Evolutionary conservation across 192 early-diverging fungal genomes (phyloP), one percentile per base, ranked within the genome.

Genomic region (Coemansia sp.): DNA sequence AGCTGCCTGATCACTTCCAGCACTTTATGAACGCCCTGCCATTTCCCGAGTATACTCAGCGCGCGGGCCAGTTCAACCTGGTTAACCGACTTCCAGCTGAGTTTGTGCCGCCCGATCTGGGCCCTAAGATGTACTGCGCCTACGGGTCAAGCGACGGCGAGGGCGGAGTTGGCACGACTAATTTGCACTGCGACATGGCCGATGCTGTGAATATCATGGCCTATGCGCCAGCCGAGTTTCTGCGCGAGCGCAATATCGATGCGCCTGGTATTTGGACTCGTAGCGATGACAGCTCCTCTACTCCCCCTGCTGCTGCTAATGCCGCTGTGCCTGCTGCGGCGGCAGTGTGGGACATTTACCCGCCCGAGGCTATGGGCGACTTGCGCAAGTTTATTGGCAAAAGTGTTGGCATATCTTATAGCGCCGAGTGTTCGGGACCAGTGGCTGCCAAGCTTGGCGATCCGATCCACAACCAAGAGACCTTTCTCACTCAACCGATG

Each of bases 141-240:
- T 90, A 89, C 63, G 90, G 87, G 8, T 90, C 86, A 4, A 85
- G 82, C 67, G 85, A 85, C 29, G 61, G 32, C 12, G 65, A 74
- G 3, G 71, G 81, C 21, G 87, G 87, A 10, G 62, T 69, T 1
- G 90, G 91, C 41, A 94, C 89, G 1, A 94, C 91, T 0, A 90
- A 90, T 42, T 75, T 94, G 34, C 91, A 94, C 62, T 84, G 90
- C 50, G 91, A 94, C 67, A 89, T 92, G 84, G 86, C 93, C 4
- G 91, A 94, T 62, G 91, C 91, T 0, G 88, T 90, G 23, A 94
- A 93, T 55, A 77, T 94, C 14, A 91, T 94, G 91, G 86, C 85
- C 14, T 87, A 89, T 51, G 67, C 78, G 0, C 69, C 74, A 11
- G 38, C 21, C 1, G 61, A 60, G 21, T 75, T 71, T 44, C 27